These are phyloP conservation scores for Penicillium bialowiezense DNA, from an alignment of 495 filamentous ascomycete genomes.

Conservation along the genomic window DNA sequence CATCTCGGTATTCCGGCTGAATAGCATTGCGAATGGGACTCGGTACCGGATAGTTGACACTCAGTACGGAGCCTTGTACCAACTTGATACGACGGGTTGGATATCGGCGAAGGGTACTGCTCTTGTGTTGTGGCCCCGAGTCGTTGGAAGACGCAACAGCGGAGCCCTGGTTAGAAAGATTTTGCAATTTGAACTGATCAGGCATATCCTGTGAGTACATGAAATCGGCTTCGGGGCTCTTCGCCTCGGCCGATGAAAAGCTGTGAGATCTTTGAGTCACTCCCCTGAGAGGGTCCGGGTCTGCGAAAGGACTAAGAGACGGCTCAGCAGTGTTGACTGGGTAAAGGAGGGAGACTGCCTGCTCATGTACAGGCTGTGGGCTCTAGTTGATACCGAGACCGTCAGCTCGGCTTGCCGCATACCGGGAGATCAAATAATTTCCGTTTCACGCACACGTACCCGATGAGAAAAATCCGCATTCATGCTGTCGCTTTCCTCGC, in stretches of 20 bases:
- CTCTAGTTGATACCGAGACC: neutral
- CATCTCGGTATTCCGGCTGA: constrained; percentile 82
- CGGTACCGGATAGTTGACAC: constrained; percentile 94
- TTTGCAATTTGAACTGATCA: constrained; percentile 5
- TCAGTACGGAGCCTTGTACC: constrained; percentile 88
- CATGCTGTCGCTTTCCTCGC: neutral
- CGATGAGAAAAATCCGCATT: neutral
- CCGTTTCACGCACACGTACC: constrained; percentile 1
- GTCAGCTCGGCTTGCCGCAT: constrained; percentile 8
- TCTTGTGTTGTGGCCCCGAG: constrained; percentile 1
- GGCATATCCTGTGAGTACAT: constrained; percentile 1
- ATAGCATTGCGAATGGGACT: constrained; percentile 96
- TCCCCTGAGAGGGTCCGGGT: neutral
- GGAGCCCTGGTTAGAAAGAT: constrained; percentile 3
- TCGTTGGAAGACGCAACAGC: constrained; percentile 1
- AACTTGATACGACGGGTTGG: constrained; percentile 95
- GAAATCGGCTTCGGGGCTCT: neutral
- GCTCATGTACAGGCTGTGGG: neutral
- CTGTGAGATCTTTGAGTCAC: neutral
- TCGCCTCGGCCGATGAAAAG: neutral
- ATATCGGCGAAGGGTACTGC: constrained; percentile 60
- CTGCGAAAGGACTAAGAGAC: neutral
- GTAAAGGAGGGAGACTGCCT: neutral
- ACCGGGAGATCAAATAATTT: neutral
- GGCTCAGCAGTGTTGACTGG: neutral